Percentiles rank a stretch among this genome's conserved stretches.
phyloP scores from a whole-genome alignment of 208 protist species.

The Trypanosoma mega region DNA sequence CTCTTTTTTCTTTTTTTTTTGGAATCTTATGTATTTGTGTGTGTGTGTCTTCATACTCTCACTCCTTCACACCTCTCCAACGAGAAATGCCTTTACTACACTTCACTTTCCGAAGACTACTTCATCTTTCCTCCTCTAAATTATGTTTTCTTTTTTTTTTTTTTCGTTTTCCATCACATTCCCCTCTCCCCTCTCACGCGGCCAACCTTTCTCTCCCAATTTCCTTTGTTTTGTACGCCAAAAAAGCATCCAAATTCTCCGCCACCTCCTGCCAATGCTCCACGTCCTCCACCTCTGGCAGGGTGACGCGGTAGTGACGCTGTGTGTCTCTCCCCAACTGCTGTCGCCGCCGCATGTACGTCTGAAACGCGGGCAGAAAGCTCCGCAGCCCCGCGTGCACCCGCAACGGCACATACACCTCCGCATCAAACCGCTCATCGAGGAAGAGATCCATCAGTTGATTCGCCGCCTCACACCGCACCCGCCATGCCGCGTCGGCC shows the following conservation, averaged over 20 bases:
- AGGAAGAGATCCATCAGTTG: conserved; percentile 75
- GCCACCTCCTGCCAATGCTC: conserved; percentile 62
- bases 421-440: conserved; percentile 59
- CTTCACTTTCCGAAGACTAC: too few species aligned
- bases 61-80: too few species aligned
- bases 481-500: conserved; percentile 42
- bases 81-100: too few species aligned
- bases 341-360: conserved; percentile 51
- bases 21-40: too few species aligned
- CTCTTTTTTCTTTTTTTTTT: too few species aligned
- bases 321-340: conserved; percentile 44
- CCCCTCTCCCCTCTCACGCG: too few species aligned
- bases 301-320: conserved; percentile 33
- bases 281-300: conserved; percentile 35
- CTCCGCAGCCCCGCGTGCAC: conserved; percentile 39
- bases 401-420: conserved; percentile 61
- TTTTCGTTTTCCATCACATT: too few species aligned
- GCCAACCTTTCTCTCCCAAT: conserved; percentile 19
- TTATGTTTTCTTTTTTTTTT: too few species aligned
- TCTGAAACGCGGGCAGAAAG: conserved; percentile 40
- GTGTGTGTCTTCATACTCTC: too few species aligned
- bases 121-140: too few species aligned
- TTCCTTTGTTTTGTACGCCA: conserved; percentile 63
- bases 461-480: conserved; percentile 79
- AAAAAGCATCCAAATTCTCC: conserved; percentile 70